These are phyloP conservation scores for Adenanthera pavonina DNA, from an alignment of 306 rosid genomes.

Conservation along the genomic window DNA sequence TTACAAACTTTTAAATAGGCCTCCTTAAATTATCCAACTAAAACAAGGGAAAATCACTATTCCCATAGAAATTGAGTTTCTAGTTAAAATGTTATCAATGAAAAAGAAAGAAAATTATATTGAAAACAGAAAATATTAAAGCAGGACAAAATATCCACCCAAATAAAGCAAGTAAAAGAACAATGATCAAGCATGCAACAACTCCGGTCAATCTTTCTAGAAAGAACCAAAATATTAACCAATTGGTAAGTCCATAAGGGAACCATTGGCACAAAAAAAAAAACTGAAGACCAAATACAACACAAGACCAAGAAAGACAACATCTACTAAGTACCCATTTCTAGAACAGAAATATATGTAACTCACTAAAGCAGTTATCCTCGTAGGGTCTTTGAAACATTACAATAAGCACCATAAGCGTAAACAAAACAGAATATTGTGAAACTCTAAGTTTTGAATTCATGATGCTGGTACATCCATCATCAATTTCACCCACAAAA, in stretches of 20 bases:
- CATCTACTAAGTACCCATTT: background rate
- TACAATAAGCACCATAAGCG: background rate
- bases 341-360: background rate
- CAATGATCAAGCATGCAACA: background rate
- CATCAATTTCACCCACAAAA: constrained; percentile 2
- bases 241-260: background rate
- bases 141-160: too few species aligned
- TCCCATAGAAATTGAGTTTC: background rate
- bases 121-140: too few species aligned
- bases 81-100: too few species aligned
- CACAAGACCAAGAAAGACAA: background rate
- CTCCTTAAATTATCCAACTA: background rate
- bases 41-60: background rate
- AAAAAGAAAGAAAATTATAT: too few species aligned
- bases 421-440: background rate
- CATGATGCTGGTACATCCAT: constrained; percentile 9
- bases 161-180: too few species aligned
- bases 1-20: background rate
- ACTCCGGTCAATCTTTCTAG: too few species aligned
- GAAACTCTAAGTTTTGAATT: background rate
- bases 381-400: background rate
- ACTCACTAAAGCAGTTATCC: background rate
- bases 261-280: background rate
- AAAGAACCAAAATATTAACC: background rate
- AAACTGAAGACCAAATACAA: background rate